Conservation (phyloP, 148 eudicot genomes). For the Heliosperma pusillum region DNA sequence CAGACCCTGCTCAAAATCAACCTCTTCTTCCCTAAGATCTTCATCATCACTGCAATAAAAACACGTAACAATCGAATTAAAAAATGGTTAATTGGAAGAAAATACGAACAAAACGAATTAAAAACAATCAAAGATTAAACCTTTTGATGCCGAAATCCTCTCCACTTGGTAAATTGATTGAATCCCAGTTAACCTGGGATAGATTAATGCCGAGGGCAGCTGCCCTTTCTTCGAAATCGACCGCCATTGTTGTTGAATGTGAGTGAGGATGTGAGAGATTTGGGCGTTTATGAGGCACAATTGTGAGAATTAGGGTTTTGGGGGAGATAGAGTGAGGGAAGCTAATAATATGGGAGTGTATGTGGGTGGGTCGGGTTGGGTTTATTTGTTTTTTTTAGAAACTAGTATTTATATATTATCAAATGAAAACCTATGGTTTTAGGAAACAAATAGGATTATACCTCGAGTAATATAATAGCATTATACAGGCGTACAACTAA, state of each 20-base stretch:
- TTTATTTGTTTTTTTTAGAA: no score
- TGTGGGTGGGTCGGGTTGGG: no score
- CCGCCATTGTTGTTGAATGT: constrained; percentile 18
- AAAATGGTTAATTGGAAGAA: not conserved
- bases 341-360: no score
- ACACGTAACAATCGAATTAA: not conserved
- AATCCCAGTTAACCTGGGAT: constrained; percentile 35
- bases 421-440: no score
- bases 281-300: no score
- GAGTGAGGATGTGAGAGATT: no score
- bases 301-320: no score
- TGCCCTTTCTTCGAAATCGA: constrained; percentile 46
- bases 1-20: constrained; percentile 64
- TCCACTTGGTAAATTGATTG: constrained; percentile 51
- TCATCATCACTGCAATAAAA: constrained; percentile 49
- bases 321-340: no score
- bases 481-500: no score
- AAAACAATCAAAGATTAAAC: constrained; percentile 19
- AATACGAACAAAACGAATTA: not conserved
- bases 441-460: no score
- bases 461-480: no score
- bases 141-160: constrained; percentile 63
- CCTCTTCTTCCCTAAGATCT: constrained; percentile 52
- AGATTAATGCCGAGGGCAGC: constrained; percentile 45
- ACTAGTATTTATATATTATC: no score